phyloP scores from a whole-genome alignment of 257 asterid genomes.

The Prunella vulgaris region DNA sequence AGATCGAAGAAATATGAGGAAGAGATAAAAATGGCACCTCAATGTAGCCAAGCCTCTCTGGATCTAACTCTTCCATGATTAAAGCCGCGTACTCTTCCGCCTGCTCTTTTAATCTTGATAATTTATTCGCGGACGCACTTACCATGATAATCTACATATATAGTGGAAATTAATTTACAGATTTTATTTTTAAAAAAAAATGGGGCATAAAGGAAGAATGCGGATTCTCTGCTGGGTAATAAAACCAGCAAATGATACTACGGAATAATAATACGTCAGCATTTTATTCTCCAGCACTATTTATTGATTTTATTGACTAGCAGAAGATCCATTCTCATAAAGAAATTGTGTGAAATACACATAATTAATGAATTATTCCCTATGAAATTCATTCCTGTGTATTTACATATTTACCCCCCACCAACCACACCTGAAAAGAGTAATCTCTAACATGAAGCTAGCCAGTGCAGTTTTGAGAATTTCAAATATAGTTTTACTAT shows the following conservation, averaged over 20 bases:
- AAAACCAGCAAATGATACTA: no score
- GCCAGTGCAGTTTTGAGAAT: slow-evolving; percentile 22
- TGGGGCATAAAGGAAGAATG: background rate
- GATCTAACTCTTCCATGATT: slow-evolving; percentile 96
- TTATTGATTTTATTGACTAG: no score
- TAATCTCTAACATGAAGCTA: slow-evolving; percentile 17
- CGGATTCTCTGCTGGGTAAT: no score
- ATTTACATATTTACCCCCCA: slow-evolving; percentile 40
- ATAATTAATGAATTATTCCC: background rate
- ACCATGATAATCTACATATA: slow-evolving; percentile 82
- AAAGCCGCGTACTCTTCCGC: slow-evolving; percentile 97
- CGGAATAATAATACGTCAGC: no score
- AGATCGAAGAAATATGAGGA: no score
- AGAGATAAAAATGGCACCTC: no score
- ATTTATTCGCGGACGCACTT: slow-evolving; percentile 93
- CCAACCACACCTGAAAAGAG: slow-evolving; percentile 49
- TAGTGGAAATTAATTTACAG: background rate
- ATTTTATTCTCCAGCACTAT: no score
- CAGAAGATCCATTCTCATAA: no score
- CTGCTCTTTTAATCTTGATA: slow-evolving; percentile 89
- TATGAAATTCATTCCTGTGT: background rate
- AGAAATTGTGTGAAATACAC: background rate
- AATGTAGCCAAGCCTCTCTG: slow-evolving; percentile 95
- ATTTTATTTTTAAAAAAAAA: no score
- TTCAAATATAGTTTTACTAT: slow-evolving; percentile 23